Evolutionary conservation across 2,329 filamentous ascomycete genomes (phyloP).

Genomic region (Cladosporium sp.): DNA sequence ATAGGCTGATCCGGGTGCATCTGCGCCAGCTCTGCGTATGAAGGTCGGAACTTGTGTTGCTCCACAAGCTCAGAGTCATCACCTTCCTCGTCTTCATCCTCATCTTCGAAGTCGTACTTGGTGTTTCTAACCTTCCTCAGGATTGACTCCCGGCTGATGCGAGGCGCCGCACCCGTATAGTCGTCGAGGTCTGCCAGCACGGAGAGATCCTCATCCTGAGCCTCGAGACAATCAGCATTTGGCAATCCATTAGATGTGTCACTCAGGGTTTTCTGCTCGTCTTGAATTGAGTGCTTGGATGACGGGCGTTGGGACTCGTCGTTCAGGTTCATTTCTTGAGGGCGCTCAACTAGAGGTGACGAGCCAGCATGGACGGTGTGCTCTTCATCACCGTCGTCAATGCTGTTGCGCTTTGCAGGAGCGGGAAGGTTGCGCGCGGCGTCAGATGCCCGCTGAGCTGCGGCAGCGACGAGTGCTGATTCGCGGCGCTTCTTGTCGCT

Average conservation of each 20-base stretch:
- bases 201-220: slow-evolving; percentile 37
- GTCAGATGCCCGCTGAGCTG: slow-evolving; percentile 69
- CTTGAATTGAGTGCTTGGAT: neutral
- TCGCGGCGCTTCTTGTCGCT: slow-evolving; percentile 46
- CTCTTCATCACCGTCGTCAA: slow-evolving; percentile 60
- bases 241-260: slow-evolving; percentile 31
- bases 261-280: slow-evolving; percentile 16
- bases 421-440: slow-evolving; percentile 69
- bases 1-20: slow-evolving; percentile 89
- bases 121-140: slow-evolving; percentile 77
- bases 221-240: slow-evolving; percentile 24
- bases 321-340: slow-evolving; percentile 29
- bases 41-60: slow-evolving; percentile 27
- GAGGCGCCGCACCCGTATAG: slow-evolving; percentile 55
- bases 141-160: slow-evolving; percentile 92
- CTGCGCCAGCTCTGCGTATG: slow-evolving; percentile 50
- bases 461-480: slow-evolving; percentile 61
- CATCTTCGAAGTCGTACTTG: slow-evolving; percentile 51
- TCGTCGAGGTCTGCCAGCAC: slow-evolving; percentile 35
- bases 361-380: slow-evolving; percentile 36
- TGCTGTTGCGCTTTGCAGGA: slow-evolving; percentile 68
- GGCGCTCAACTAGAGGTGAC: slow-evolving; percentile 52
- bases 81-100: slow-evolving; percentile 41
- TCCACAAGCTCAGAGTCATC: slow-evolving; percentile 60
- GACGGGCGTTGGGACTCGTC: neutral